phyloP scores from a whole-genome alignment of 306 rosid species.

The Corylus avellana region DNA sequence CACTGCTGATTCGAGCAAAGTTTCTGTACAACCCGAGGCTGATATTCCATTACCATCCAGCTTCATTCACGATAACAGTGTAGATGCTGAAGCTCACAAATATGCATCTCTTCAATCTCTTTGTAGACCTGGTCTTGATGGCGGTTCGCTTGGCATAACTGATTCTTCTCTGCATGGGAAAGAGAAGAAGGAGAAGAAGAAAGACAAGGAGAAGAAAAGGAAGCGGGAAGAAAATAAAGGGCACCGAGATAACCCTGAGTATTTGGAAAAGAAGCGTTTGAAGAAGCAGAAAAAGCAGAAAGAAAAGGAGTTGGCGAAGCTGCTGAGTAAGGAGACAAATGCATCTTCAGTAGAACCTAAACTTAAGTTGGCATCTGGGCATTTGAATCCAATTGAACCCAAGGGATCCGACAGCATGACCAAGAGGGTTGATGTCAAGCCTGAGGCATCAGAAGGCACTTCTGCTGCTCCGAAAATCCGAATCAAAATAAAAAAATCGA shows the following conservation, averaged over 20 bases:
- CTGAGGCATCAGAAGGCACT: slow-evolving; percentile 57
- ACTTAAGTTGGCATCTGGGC: slow-evolving; percentile 30
- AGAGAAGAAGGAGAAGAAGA: slow-evolving; percentile 58
- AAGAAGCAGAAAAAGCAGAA: slow-evolving; percentile 81
- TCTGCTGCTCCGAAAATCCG: slow-evolving; percentile 71
- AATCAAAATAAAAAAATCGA: slow-evolving; percentile 71
- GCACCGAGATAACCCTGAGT: slow-evolving; percentile 64
- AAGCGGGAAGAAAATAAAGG: slow-evolving; percentile 67
- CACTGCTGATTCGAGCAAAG: slow-evolving; percentile 84
- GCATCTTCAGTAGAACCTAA: slow-evolving; percentile 36
- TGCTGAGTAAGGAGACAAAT: slow-evolving; percentile 39
- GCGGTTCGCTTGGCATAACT: slow-evolving; percentile 39
- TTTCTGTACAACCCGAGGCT: slow-evolving; percentile 47
- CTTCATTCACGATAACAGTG: slow-evolving; percentile 69
- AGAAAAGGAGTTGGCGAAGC: slow-evolving; percentile 75
- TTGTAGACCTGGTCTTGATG: slow-evolving; percentile 45
- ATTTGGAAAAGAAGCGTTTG: slow-evolving; percentile 73
- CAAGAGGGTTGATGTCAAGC: slow-evolving; percentile 40
- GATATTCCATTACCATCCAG: slow-evolving; percentile 73
- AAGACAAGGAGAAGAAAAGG: slow-evolving; percentile 74
- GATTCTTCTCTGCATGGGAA: slow-evolving; percentile 49
- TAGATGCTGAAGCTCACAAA: slow-evolving; percentile 73
- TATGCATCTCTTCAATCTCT: slow-evolving; percentile 82
- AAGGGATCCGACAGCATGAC: slow-evolving; percentile 45
- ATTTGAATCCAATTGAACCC: slow-evolving; percentile 52